phyloP scores from a whole-genome alignment of 2,329 filamentous ascomycete species.

The Monosporascus sp. region DNA sequence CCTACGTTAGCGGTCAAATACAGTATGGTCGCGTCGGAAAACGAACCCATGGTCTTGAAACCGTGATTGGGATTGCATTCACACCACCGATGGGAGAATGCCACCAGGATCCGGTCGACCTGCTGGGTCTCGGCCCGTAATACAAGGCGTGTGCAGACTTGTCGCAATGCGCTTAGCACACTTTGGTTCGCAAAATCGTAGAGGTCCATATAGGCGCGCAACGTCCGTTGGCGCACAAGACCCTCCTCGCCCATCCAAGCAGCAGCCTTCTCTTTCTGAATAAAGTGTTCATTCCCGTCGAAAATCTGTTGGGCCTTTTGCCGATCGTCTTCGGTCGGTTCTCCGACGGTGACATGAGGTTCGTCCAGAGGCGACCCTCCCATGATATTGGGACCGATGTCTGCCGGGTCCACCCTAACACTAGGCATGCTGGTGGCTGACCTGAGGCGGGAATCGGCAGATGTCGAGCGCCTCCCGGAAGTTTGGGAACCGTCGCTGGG shows the following conservation, averaged over 20 bases:
- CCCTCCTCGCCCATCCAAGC: conserved; percentile 82
- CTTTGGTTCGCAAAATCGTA: conserved; percentile 82
- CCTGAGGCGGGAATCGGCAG: conserved; percentile 39
- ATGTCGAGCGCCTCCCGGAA: conserved; percentile 32
- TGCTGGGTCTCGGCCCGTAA: conserved; percentile 93
- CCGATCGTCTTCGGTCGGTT: conserved; percentile 63
- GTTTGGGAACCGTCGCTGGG: conserved; percentile 32
- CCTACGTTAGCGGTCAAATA: conserved; percentile 26
- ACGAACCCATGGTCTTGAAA: conserved; percentile 76
- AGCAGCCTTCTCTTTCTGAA: conserved; percentile 73
- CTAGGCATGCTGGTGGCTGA: conserved; percentile 44
- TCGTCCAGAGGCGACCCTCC: conserved; percentile 47
- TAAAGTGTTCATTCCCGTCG: conserved; percentile 76
- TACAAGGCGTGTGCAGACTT: conserved; percentile 74
- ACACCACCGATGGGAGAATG: conserved; percentile 87
- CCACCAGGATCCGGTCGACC: conserved; percentile 87
- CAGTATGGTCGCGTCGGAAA: background rate
- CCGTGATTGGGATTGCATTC: conserved; percentile 88
- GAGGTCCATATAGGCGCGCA: conserved; percentile 82
- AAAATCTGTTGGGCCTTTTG: conserved; percentile 78
- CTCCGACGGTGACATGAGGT: conserved; percentile 52
- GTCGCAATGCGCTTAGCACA: conserved; percentile 71
- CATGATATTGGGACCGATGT: conserved; percentile 31
- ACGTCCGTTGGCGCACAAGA: conserved; percentile 49
- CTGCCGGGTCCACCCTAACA: conserved; percentile 43